Evolutionary conservation across 1,284 basidiomycete species (phyloP).

Genomic region (Sanghuangporus weigelae): DNA sequence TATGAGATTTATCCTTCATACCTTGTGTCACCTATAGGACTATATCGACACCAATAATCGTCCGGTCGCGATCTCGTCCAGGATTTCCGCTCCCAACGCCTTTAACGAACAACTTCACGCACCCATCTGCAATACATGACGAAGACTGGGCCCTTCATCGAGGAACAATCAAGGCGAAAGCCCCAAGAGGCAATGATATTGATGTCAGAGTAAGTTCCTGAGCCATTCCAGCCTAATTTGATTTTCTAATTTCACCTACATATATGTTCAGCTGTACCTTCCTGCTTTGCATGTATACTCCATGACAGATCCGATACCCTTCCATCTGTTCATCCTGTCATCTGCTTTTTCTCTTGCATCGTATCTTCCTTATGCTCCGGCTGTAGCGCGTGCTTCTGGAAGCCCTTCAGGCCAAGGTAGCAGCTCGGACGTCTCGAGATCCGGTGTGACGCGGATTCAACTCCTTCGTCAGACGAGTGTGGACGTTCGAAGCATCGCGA

Average conservation of each 20-base stretch:
- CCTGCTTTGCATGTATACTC: slow-evolving; percentile 55
- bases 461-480: slow-evolving; percentile 62
- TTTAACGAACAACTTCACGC: slow-evolving; percentile 28
- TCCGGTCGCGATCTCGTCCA: slow-evolving; percentile 60
- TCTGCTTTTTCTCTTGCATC: slow-evolving; percentile 49
- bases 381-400: slow-evolving; percentile 26
- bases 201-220: slow-evolving; percentile 31
- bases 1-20: not conserved
- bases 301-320: slow-evolving; percentile 55
- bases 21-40: slow-evolving; percentile 30
- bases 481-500: slow-evolving; percentile 49
- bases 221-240: not conserved
- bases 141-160: slow-evolving; percentile 50
- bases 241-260: not conserved
- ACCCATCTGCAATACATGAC: slow-evolving; percentile 34
- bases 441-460: slow-evolving; percentile 46
- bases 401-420: not conserved
- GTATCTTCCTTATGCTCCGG: slow-evolving; percentile 54
- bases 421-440: slow-evolving; percentile 31
- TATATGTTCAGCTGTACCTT: slow-evolving; percentile 41
- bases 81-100: slow-evolving; percentile 46
- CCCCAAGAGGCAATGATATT: slow-evolving; percentile 39
- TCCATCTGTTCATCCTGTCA: slow-evolving; percentile 55
- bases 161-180: slow-evolving; percentile 37
- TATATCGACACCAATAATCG: slow-evolving; percentile 58